Percentiles rank a stretch among this genome's conserved stretches.
phyloP scores from a whole-genome alignment of 495 filamentous ascomycete genomes.

The Aspergillus asperescens region DNA sequence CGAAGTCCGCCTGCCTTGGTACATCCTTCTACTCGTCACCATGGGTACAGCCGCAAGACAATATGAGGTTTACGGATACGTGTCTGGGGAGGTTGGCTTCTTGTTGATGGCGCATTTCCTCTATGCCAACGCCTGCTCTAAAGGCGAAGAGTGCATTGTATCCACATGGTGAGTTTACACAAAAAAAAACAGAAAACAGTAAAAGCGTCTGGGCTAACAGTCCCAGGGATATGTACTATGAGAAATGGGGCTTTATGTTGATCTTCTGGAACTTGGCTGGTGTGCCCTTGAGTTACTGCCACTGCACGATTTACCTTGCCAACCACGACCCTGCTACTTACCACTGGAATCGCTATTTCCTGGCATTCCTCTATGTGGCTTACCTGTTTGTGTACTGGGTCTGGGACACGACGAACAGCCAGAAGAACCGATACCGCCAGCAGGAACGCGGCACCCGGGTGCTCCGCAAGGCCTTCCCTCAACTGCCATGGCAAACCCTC shows the following conservation, averaged over 20 bases:
- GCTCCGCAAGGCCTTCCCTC: slow-evolving; percentile 81
- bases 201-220: not conserved
- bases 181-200: not conserved
- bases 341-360: slow-evolving; percentile 63
- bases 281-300: slow-evolving; percentile 93
- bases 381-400: slow-evolving; percentile 90
- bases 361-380: slow-evolving; percentile 58
- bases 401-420: slow-evolving; percentile 86
- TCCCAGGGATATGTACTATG: slow-evolving; percentile 89
- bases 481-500: slow-evolving; percentile 82
- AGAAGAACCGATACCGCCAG: slow-evolving; percentile 92
- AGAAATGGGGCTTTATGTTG: slow-evolving; percentile 99
- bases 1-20: slow-evolving; percentile 96
- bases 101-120: slow-evolving; percentile 89
- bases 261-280: slow-evolving; percentile 99
- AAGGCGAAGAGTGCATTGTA: slow-evolving; percentile 92
- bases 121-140: slow-evolving; percentile 94
- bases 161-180: slow-evolving; percentile 66
- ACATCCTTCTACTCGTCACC: slow-evolving; percentile 77
- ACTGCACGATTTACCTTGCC: slow-evolving; percentile 91
- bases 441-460: slow-evolving; percentile 69
- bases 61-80: slow-evolving; percentile 85
- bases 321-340: slow-evolving; percentile 82
- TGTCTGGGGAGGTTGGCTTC: slow-evolving; percentile 84
- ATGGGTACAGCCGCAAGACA: slow-evolving; percentile 76